These are phyloP conservation scores for Schwanniomyces sp. DNA, from an alignment of 805 yeast genomes.

Conservation along the genomic window DNA sequence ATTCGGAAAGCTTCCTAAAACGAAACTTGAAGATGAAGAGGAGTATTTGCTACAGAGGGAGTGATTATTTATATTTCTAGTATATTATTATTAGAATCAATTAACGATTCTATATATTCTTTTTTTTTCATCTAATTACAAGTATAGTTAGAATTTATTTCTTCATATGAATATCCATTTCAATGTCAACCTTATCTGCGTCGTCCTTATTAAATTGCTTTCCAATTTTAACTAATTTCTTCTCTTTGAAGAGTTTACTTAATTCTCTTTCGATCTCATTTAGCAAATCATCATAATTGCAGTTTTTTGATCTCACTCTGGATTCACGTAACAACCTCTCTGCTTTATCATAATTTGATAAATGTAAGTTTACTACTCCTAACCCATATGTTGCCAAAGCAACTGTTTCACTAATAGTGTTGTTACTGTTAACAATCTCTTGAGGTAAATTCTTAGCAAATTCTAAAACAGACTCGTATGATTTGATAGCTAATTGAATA, in stretches of 20 bases:
- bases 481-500: slow-evolving; percentile 28
- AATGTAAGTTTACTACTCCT: slow-evolving; percentile 75
- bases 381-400: slow-evolving; percentile 83
- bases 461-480: slow-evolving; percentile 35
- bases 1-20: not conserved
- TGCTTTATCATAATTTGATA: slow-evolving; percentile 56
- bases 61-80: not conserved
- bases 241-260: slow-evolving; percentile 47
- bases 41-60: not conserved
- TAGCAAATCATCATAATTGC: slow-evolving; percentile 62
- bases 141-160: slow-evolving; percentile 4
- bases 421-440: slow-evolving; percentile 18
- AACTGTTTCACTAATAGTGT: slow-evolving; percentile 56
- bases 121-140: not conserved
- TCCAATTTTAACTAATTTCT: slow-evolving; percentile 13
- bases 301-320: slow-evolving; percentile 63
- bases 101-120: not conserved
- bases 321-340: slow-evolving; percentile 66
- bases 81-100: not conserved
- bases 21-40: slow-evolving; percentile 4
- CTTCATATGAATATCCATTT: slow-evolving; percentile 25
- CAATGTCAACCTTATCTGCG: slow-evolving; percentile 13
- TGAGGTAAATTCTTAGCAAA: slow-evolving; percentile 31
- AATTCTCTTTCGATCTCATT: slow-evolving; percentile 67
- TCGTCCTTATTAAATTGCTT: not conserved